Conservation (phyloP, 768 basidiomycete species). For the Epithele typhae region DNA sequence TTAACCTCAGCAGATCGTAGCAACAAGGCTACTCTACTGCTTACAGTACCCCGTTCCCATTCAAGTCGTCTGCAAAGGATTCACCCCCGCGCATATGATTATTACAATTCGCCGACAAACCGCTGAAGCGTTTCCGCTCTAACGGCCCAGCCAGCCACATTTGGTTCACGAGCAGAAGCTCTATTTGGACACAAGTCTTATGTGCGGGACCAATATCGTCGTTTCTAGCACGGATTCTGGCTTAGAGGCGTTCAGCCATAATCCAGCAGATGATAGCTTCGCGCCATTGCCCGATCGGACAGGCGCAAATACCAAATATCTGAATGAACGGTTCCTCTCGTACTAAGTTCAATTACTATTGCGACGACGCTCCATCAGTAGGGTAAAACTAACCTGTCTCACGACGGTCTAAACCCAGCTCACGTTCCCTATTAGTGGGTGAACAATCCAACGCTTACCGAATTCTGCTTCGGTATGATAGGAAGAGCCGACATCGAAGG, state of each 20-base stretch:
- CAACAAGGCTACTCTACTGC: constrained; percentile 76
- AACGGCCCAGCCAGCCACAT: constrained; percentile 47
- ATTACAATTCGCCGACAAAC: constrained; percentile 56
- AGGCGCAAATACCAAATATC: constrained; percentile 80
- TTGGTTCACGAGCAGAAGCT: constrained; percentile 70
- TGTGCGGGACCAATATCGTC: constrained; percentile 67
- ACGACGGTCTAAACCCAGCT: constrained; percentile 81
- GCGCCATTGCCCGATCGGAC: constrained; percentile 75
- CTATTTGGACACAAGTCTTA: constrained; percentile 62
- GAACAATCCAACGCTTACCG: constrained; percentile 79
- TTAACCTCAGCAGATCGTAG: constrained; percentile 78
- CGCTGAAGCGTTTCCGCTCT: constrained; percentile 50
- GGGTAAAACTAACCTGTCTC: constrained; percentile 86
- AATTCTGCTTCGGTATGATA: constrained; percentile 80
- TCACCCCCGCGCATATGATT: constrained; percentile 65
- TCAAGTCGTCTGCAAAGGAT: constrained; percentile 80
- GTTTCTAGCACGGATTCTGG: constrained; percentile 76
- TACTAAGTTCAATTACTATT: constrained; percentile 80
- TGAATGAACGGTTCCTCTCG: constrained; percentile 81
- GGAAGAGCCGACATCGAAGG: constrained; percentile 81
- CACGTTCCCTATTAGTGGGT: constrained; percentile 78
- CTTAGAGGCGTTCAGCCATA: constrained; percentile 85
- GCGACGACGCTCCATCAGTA: constrained; percentile 73
- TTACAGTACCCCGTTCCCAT: constrained; percentile 73
- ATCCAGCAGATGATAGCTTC: constrained; percentile 82